These are phyloP conservation scores for Colletotrichum magnum DNA, from an alignment of 2,329 filamentous ascomycete species.

Conservation along the genomic window DNA sequence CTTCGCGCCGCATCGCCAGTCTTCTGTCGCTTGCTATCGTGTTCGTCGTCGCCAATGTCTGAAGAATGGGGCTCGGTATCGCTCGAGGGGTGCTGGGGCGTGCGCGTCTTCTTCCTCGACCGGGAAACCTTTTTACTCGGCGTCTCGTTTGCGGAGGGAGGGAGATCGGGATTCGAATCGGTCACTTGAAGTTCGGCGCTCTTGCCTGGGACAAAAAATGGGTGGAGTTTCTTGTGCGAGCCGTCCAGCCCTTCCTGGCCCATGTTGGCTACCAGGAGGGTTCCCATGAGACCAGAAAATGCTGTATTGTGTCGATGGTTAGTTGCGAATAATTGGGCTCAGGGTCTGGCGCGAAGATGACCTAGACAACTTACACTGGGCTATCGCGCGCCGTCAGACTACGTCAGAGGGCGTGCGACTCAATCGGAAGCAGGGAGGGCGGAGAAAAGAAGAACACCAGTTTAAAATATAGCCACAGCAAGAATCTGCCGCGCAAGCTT, in stretches of 20 bases:
- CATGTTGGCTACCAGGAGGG: slow-evolving; percentile 61
- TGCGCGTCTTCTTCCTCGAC: slow-evolving; percentile 13
- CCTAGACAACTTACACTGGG: slow-evolving; percentile 24
- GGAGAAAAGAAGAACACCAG: not conserved
- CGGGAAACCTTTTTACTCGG: not conserved
- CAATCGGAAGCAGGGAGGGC: not conserved
- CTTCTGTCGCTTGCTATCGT: slow-evolving; percentile 46
- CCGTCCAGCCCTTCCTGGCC: slow-evolving; percentile 54
- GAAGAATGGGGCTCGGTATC: slow-evolving; percentile 34
- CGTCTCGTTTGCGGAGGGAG: not conserved
- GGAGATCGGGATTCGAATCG: slow-evolving; percentile 11
- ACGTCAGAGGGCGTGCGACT: slow-evolving; percentile 39
- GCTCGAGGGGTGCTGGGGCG: slow-evolving; percentile 11
- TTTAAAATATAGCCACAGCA: not conserved
- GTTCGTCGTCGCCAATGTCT: slow-evolving; percentile 34
- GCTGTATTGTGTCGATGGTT: slow-evolving; percentile 6
- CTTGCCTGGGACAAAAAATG: slow-evolving; percentile 62
- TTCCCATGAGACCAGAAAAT: slow-evolving; percentile 54
- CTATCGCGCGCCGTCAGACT: slow-evolving; percentile 32
- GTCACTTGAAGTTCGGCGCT: slow-evolving; percentile 2
- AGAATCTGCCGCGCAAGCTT: not conserved
- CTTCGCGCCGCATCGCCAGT: slow-evolving; percentile 40
- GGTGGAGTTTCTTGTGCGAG: slow-evolving; percentile 64
- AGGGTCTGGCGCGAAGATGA: not conserved
- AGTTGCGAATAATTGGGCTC: not conserved